Percentiles rank a stretch among this genome's conserved stretches.
phyloP scores from a whole-genome alignment of 176 grass and related monocot genomes.

The Musa acuminata region DNA sequence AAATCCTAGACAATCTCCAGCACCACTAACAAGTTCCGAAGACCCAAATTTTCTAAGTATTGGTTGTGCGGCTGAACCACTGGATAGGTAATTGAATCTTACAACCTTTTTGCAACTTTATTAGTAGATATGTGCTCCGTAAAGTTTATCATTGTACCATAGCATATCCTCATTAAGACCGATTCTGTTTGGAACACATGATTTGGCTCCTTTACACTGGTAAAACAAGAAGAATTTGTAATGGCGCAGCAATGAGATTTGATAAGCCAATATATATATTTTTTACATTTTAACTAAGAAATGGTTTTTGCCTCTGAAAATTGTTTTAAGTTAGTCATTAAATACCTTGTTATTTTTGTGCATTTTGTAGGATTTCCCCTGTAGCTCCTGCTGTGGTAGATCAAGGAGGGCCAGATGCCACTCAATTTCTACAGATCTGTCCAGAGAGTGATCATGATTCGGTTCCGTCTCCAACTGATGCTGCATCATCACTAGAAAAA shows the following conservation, averaged over 20 bases:
- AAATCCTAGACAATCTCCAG: conserved; percentile 29
- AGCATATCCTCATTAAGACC: too few relatives aligned
- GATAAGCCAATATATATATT: too few relatives aligned
- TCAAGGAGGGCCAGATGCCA: conserved; percentile 12
- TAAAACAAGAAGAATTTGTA: too few relatives aligned
- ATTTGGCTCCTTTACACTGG: too few relatives aligned
- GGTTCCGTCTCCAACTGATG: conserved; percentile 31
- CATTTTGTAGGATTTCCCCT: conserved; percentile 15
- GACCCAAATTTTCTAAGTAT: conserved; percentile 27
- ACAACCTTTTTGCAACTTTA: neutral
- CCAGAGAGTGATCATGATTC: conserved; percentile 39
- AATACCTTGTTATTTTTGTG: too few relatives aligned
- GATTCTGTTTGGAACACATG: too few relatives aligned
- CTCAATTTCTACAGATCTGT: conserved; percentile 21
- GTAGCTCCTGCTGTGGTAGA: neutral
- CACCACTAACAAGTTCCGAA: conserved; percentile 16
- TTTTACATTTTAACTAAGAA: too few relatives aligned
- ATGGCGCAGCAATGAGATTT: too few relatives aligned
- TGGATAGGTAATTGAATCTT: conserved; percentile 31
- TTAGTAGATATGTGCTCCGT: too few relatives aligned
- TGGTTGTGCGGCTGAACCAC: conserved; percentile 27
- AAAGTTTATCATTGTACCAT: too few relatives aligned
- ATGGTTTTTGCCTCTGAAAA: too few relatives aligned
- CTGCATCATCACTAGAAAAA: conserved; percentile 22
- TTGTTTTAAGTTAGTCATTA: too few relatives aligned